A percentile compares a stretch with the other conserved stretches of the same genome.
Conservation (phyloP, 2,329 filamentous ascomycete species). For the Parasarocladium wereldwijsianum region DNA sequence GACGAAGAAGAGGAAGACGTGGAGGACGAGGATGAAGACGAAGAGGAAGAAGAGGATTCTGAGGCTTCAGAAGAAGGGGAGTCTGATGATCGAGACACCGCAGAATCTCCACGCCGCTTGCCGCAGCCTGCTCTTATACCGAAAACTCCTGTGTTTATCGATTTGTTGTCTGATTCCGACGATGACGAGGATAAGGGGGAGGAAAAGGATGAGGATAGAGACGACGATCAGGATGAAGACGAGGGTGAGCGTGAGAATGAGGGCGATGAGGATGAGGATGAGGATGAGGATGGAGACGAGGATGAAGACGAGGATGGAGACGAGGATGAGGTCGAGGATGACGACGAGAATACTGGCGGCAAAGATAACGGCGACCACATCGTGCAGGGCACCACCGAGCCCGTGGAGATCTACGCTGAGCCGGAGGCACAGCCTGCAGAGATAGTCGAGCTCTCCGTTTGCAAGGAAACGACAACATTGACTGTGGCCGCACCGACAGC, state of each 20-base stretch:
- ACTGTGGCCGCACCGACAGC: too few relatives aligned
- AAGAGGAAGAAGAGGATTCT: slow-evolving; percentile 7
- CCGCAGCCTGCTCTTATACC: slow-evolving; percentile 10
- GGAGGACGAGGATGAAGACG: slow-evolving; percentile 9
- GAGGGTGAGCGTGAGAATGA: background rate
- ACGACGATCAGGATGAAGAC: background rate
- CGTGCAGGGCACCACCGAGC: too few relatives aligned
- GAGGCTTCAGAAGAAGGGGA: slow-evolving; percentile 6
- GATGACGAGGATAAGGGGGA: slow-evolving; percentile 13
- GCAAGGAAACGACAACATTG: too few relatives aligned
- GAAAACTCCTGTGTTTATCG: slow-evolving; percentile 27
- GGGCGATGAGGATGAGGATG: background rate
- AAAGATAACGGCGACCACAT: too few relatives aligned
- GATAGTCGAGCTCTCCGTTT: too few relatives aligned
- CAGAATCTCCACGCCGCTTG: slow-evolving; percentile 5
- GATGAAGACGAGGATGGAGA: background rate
- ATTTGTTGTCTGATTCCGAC: slow-evolving; percentile 31
- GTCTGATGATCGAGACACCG: slow-evolving; percentile 3
- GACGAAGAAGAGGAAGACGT: slow-evolving; percentile 12
- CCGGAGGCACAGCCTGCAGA: too few relatives aligned
- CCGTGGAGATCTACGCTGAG: too few relatives aligned
- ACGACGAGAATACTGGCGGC: too few relatives aligned
- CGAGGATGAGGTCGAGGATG: too few relatives aligned
- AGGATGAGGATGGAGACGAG: background rate
- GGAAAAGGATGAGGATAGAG: too few relatives aligned